Evolutionary conservation across 306 rosid species (phyloP).

Genomic region (Benincasa hispida): DNA sequence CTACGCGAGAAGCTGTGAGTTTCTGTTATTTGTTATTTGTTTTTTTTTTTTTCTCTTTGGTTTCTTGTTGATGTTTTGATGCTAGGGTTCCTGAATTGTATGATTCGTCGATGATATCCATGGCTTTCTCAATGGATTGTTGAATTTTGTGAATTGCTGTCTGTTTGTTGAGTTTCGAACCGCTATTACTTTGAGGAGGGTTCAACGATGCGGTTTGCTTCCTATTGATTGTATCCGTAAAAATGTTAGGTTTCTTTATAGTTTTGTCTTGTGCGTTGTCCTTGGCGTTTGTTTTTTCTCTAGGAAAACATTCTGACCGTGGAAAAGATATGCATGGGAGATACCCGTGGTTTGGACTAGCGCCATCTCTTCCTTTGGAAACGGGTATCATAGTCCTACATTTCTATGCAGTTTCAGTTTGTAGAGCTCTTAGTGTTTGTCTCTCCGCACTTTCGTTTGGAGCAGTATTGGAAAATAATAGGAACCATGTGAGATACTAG

Average conservation of each 20-base stretch:
- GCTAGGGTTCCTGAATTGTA: background rate
- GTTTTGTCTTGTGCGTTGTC: background rate
- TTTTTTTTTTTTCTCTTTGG: too few relatives aligned
- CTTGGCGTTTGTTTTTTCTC: background rate
- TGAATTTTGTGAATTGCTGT: background rate
- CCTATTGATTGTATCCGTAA: background rate
- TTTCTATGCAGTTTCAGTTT: background rate
- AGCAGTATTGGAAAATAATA: background rate
- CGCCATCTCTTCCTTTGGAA: background rate
- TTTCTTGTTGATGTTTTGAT: background rate
- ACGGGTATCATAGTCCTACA: background rate
- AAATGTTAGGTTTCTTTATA: background rate
- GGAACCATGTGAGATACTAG: background rate
- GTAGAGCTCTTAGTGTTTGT: background rate
- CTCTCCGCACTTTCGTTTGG: background rate
- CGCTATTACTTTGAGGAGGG: background rate
- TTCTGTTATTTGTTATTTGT: background rate
- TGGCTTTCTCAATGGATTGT: background rate
- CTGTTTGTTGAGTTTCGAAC: background rate
- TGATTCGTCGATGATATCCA: background rate
- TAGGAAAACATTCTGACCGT: background rate
- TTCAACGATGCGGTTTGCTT: background rate
- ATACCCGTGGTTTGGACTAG: background rate
- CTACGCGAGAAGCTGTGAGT: constrained; percentile 92
- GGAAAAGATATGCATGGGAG: background rate